A percentile compares a stretch with the other conserved stretches of the same genome.
These are phyloP conservation scores for Magnusiomyces fungicola DNA, from an alignment of 1,139 yeast species.

Conservation along the genomic window DNA sequence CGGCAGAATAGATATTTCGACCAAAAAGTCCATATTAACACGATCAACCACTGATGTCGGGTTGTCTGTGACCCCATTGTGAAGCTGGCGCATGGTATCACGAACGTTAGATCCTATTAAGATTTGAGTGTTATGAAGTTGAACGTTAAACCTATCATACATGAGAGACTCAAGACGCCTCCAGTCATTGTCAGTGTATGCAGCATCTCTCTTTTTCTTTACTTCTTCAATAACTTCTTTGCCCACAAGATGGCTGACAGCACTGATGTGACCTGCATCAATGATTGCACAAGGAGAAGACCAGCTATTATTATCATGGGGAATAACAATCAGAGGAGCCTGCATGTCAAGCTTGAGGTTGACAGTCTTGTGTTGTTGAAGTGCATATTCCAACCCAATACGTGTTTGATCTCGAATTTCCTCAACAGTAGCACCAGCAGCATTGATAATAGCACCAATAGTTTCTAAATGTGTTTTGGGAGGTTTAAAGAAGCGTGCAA, in stretches of 20 bases:
- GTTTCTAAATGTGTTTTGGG: conserved; percentile 84
- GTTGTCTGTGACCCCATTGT: conserved; percentile 24
- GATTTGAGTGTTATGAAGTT: conserved; percentile 79
- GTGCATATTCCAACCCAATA: conserved; percentile 84
- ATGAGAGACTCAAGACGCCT: conserved; percentile 61
- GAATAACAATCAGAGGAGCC: conserved; percentile 88
- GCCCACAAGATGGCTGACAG: conserved; percentile 74
- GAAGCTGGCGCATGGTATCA: conserved; percentile 51
- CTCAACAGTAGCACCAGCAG: conserved; percentile 92
- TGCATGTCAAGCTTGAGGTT: conserved; percentile 81
- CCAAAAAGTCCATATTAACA: conserved; percentile 59
- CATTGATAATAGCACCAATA: conserved; percentile 84
- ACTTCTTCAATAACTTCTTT: conserved; percentile 62
- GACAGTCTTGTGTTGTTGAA: conserved; percentile 89
- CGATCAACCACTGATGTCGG: conserved; percentile 65
- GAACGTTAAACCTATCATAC: conserved; percentile 81
- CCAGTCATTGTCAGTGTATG: conserved; percentile 70
- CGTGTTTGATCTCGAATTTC: conserved; percentile 86
- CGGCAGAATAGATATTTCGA: conserved; percentile 82
- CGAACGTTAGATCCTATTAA: conserved; percentile 78
- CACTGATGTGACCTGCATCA: conserved; percentile 94
- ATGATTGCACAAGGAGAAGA: conserved; percentile 83
- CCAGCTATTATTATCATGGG: conserved; percentile 72
- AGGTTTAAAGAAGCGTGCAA: conserved; percentile 71
- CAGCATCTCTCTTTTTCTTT: conserved; percentile 54